Evolutionary conservation across 768 basidiomycete genomes (phyloP), one percentile per base, ranked within the genome.

Genomic region (Pulveroboletus sp.): DNA sequence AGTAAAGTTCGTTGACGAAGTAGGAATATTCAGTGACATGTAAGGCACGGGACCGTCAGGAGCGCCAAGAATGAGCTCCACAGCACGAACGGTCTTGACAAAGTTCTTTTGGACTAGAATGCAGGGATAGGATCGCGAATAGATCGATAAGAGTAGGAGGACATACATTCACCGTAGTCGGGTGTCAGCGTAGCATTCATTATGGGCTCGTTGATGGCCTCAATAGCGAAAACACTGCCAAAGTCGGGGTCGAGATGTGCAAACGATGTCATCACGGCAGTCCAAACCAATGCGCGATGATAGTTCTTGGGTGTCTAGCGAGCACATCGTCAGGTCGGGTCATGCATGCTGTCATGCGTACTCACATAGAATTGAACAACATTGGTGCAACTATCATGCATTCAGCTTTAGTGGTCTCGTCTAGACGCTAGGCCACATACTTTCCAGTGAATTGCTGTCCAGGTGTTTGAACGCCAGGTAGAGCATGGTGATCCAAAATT

Each of bases 191-290:
- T 61, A 8, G 86, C 85, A 58, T 91, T 69, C 84, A 81, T 85
- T 57, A 87, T 80, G 0, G 85, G 85, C 50, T 91, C 89, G 54
- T 91, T 91, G 26, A 85, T 73, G 1, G 89, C 89, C 57, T 91
- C 78, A 28, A 91, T 83, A 2, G 84, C 72, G 38, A 84, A 82
- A 15, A 85, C 86, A 30, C 72, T 79, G 15, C 57, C 68, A 59
- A 91, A 91, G 36, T 71, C 69, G 6, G 86, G 75, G 60, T 89
- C 83, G 31, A 85, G 67, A 57, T 91, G 89, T 1, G 85, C 70
- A 5, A 91, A 69, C 9, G 76, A 67, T 1, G 89, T 84, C 83
- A 90, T 89, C 17, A 90, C 84, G 11, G 81, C 82, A 0, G 86
- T 81, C 89, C 89, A 91, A n/a, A 83, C 69, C 40, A 91, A 70